Evolutionary conservation across 352 stramenopile species (phyloP), one percentile per base, ranked within the genome.

Genomic region (Pythium apleroticum): DNA sequence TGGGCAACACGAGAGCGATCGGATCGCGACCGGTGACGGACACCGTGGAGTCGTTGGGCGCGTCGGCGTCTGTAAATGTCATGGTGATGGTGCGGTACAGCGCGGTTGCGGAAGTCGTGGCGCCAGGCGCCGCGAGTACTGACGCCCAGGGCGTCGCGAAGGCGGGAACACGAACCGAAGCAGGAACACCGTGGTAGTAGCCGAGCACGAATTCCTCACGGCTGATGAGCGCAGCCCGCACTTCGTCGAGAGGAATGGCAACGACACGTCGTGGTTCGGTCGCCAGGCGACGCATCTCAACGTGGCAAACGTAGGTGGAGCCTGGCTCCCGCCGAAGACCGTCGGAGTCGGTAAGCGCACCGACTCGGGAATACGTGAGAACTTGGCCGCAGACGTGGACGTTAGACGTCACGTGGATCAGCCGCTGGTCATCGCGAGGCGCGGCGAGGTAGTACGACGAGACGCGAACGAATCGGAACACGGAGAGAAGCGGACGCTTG

Each of bases 401-500:
- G 5, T 28, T 48, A 8, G 45, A 28, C 49, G 25, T 58, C 48
- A 25, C 28, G 6, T 31, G 31, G 14, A 58, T 39, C 3, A 57
- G 49, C 0, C 33, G 31, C 7, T 15, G 31, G 49, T 37, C 30
- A 19, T 57, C 48, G 22, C 22, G 24, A 20, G 49, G n/a, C 46
- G 58, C 28, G 22, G 46, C 31, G 11, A 52, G 11, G 24, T 52
- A 65, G 58, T 52, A 65, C 3, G 28, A 22, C 5, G 58, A 52
- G 22, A 65, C 19, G 20, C 58, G 58, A 1, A 58, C 48, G 17
- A 52, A 65, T 14, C 46, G 58, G 49, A 65, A 64, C 0, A 64
- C 57, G 1, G 46, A 39, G 24, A 62, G 41, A 7, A 62, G 41
- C 11, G 57, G 45, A 33, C 57, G 43, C 30, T 63, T 45, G 57